These are phyloP conservation scores for Cutaneotrichosporon cavernicola DNA, from an alignment of 1,284 basidiomycete species.

Conservation along the genomic window DNA sequence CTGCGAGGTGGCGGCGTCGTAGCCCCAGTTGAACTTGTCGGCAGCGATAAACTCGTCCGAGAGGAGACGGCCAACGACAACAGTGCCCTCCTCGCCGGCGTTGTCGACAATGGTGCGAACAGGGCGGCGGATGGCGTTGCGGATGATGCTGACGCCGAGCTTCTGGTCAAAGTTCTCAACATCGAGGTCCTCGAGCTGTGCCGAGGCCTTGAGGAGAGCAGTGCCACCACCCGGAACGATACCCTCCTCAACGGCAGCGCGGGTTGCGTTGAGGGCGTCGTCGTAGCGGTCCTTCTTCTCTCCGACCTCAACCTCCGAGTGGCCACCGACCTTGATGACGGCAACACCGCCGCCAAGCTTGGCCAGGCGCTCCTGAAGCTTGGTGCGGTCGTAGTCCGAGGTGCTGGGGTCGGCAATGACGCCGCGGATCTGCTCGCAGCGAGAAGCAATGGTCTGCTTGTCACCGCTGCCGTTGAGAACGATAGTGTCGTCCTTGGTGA, in stretches of 20 bases:
- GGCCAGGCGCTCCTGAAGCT: constrained; percentile 94
- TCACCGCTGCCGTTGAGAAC: constrained; percentile 88
- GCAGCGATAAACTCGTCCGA: constrained; percentile 42
- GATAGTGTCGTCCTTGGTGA: constrained; percentile 99
- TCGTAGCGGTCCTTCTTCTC: constrained; percentile 99
- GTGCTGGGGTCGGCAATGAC: constrained; percentile 81
- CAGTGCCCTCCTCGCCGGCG: constrained; percentile 90
- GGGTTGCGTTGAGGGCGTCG: constrained; percentile 94
- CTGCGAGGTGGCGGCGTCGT: constrained; percentile 86
- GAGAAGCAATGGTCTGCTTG: constrained; percentile 78
- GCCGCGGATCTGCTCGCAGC: constrained; percentile 92
- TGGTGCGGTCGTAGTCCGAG: constrained; percentile 89
- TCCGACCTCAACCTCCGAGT: constrained; percentile 91
- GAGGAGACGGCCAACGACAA: constrained; percentile 84
- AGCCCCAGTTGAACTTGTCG: constrained; percentile 76
- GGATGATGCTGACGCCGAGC: constrained; percentile 91
- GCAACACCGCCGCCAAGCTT: constrained; percentile 96
- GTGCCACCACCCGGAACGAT: constrained; percentile 95
- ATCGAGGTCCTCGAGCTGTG: constrained; percentile 72
- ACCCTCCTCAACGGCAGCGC: constrained; percentile 96
- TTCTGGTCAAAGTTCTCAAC: constrained; percentile 97
- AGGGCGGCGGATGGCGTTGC: constrained; percentile 78
- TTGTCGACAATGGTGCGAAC: constrained; percentile 89
- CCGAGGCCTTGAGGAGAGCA: constrained; percentile 74
- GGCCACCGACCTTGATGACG: constrained; percentile 96